A percentile compares a stretch with the other conserved stretches of the same genome.
Evolutionary conservation across 148 eudicot species (phyloP).

Genomic region (Cornus controversa): DNA sequence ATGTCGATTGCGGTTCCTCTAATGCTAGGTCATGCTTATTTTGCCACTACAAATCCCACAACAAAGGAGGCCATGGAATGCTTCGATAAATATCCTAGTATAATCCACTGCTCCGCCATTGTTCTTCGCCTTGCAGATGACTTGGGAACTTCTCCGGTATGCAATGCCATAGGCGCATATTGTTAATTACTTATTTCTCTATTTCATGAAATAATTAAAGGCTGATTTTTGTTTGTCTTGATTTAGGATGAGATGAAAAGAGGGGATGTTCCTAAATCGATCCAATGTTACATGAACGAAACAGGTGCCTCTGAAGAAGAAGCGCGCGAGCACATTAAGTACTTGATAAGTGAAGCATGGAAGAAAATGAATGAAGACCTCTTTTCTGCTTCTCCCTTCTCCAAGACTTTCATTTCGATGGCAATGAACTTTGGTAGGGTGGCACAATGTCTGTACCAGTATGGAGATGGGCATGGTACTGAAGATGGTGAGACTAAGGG

Average conservation of each 20-base stretch:
- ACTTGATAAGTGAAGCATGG: conserved; percentile 24
- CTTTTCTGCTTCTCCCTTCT: background rate
- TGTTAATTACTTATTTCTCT: no score
- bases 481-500: no score
- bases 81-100: background rate
- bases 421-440: no score
- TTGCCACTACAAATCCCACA: background rate
- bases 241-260: conserved; percentile 30
- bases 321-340: conserved; percentile 18
- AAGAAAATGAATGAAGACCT: conserved; percentile 19
- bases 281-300: conserved; percentile 34
- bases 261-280: conserved; percentile 24
- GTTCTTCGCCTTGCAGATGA: conserved; percentile 29
- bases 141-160: conserved; percentile 29
- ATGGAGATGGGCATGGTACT: no score
- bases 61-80: conserved; percentile 3
- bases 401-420: no score
- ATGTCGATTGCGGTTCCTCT: conserved; percentile 17
- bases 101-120: background rate
- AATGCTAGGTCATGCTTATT: conserved; percentile 9
- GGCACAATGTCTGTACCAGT: no score
- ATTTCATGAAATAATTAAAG: no score
- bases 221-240: background rate
- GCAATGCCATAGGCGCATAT: background rate
- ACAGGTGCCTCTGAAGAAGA: conserved; percentile 17